Evolutionary conservation across 148 eudicot genomes (phyloP).

Genomic region (Camellia japonica): DNA sequence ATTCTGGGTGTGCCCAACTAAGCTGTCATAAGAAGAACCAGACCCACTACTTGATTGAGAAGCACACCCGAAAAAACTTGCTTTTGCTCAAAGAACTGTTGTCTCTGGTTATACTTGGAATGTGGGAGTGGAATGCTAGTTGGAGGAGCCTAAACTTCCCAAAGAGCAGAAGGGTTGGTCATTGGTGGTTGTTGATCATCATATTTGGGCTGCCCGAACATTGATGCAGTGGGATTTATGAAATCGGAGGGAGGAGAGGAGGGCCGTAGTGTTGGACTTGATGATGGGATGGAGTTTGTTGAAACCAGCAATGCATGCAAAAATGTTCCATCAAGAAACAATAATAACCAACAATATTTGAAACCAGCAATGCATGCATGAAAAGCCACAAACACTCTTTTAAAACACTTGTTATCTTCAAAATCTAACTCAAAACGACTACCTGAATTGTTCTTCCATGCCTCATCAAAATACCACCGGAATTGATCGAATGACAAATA

Average conservation of each 20-base stretch:
- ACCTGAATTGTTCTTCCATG: no score
- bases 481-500: no score
- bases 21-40: slow-evolving; percentile 59
- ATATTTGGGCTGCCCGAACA: slow-evolving; percentile 42
- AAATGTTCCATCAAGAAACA: no score
- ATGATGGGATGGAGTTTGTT: slow-evolving; percentile 31
- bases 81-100: slow-evolving; percentile 64
- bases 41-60: slow-evolving; percentile 55
- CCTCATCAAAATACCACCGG: no score
- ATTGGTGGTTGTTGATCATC: slow-evolving; percentile 33
- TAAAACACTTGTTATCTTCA: no score
- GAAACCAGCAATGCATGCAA: no score
- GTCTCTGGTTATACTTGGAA: slow-evolving; percentile 66
- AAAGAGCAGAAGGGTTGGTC: slow-evolving; percentile 54
- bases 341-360: no score
- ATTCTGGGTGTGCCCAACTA: slow-evolving; percentile 63
- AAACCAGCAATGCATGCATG: no score
- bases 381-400: no score
- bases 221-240: slow-evolving; percentile 55
- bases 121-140: slow-evolving; percentile 75
- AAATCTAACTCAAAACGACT: no score
- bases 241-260: slow-evolving; percentile 49
- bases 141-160: slow-evolving; percentile 46
- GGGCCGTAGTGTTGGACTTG: slow-evolving; percentile 30
- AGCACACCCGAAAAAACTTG: slow-evolving; percentile 33